These are phyloP conservation scores for Berberis thunbergii DNA, from an alignment of 164 flowering plant species.

Conservation along the genomic window DNA sequence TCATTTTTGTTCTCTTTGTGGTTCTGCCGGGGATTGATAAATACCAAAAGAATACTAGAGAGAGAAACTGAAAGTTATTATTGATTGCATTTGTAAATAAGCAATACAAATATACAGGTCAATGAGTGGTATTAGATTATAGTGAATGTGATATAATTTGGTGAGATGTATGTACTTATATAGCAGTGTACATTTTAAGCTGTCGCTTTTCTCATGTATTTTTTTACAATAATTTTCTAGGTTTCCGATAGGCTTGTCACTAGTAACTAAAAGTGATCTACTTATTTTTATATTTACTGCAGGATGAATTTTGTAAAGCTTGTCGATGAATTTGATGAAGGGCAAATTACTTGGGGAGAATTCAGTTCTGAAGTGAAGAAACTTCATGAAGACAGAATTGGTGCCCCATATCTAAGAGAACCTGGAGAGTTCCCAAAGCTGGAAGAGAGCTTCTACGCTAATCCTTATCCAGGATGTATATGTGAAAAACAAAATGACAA, in stretches of 20 bases:
- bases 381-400: conserved; percentile 60
- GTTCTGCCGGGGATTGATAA: no score
- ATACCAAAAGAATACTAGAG: no score
- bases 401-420: conserved; percentile 78
- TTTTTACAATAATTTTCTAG: no score
- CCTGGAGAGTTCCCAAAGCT: conserved; percentile 91
- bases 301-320: conserved; percentile 89
- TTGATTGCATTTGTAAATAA: no score
- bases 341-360: conserved; percentile 67
- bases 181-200: no score
- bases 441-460: conserved; percentile 95
- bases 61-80: no score
- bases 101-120: no score
- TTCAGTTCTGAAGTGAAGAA: conserved; percentile 79
- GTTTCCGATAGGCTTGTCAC: neutral
- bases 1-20: no score
- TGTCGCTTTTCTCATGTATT: no score
- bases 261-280: neutral
- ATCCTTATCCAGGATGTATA: conserved; percentile 92
- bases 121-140: no score
- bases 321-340: conserved; percentile 79
- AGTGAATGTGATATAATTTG: no score
- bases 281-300: conserved; percentile 13
- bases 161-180: no score
- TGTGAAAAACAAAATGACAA: conserved; percentile 37